Evolutionary conservation across 2,329 filamentous ascomycete species (phyloP), one percentile per base, ranked within the genome.

Genomic region (Hypoxylon sp.): DNA sequence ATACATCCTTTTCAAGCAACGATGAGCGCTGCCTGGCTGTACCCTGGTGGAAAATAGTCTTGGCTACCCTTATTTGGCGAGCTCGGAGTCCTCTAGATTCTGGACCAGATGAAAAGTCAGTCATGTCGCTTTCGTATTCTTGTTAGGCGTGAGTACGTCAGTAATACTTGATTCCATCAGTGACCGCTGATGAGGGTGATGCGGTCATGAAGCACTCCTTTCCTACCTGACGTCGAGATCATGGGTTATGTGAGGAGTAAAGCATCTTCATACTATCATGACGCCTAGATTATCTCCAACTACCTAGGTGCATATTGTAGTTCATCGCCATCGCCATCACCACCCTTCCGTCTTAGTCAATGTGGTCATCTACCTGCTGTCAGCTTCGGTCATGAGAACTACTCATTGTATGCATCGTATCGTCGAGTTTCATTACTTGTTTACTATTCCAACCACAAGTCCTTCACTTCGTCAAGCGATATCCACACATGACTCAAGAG

Each of bases 61-160:
- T 58, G 55, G 51, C 47, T 29, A 26, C 43, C 43, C 48, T 46
- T 40, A 48, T 57, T 59, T 49, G 56, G 56, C 20, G 23, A 54
- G 3, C 36, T 46, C 56, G 56, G 56, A 59, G 31, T 43, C 42
- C 36, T 36, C 46, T 13, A 51, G 29, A 51, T 25, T 32, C 15
- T 19, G n/a, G 13, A 29, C 23, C 20, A 30, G 38, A 52, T 25
- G 8, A 42, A 43, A 38, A 9, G 29, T 15, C 32, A 31, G 38
- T 43, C 40, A 13, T 30, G 31, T 34, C 30, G 29, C 49, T 30
- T 51, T 15, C n/a, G 30, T 46, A n/a, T 34, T 13, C 17, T 29
- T 43, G n/a, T n/a, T n/a, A n/a, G 20, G 23, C 29, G 13, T 26
- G 30, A 20, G 12, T 15, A 27, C 19, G 23, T 15, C 32, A 41